Evolutionary conservation across 78 protist genomes (phyloP).

Genomic region (Dictyostelium firmibasis): DNA sequence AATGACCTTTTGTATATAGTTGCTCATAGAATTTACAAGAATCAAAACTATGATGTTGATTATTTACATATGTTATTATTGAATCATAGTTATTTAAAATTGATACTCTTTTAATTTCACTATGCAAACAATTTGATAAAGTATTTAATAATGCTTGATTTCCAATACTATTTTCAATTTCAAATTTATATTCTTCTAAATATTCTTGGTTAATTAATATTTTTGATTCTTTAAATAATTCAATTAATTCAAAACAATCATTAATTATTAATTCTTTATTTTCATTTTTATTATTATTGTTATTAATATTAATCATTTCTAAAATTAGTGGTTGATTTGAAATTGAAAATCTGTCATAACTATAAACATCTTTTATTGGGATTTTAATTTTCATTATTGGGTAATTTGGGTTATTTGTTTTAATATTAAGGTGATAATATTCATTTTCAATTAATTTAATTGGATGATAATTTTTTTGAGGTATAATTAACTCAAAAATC

Average conservation of each 20-base stretch:
- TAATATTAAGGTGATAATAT: neutral
- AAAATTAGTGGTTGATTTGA: neutral
- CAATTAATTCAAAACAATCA: neutral
- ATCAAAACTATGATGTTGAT: neutral
- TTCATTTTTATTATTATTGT: too few species aligned
- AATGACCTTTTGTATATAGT: neutral
- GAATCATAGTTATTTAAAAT: neutral
- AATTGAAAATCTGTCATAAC: neutral
- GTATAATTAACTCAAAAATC: neutral
- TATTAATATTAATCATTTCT: neutral
- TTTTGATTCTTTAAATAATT: neutral
- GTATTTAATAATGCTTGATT: neutral
- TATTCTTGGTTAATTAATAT: neutral
- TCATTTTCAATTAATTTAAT: neutral
- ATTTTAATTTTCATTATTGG: neutral
- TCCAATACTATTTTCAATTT: neutral
- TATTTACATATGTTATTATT: neutral
- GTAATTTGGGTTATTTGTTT: neutral
- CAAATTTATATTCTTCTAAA: neutral
- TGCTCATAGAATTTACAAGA: conserved; percentile 1
- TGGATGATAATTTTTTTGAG: neutral
- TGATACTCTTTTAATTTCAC: neutral
- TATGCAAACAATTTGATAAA: neutral
- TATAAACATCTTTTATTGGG: neutral
- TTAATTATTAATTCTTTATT: neutral